Conservation (phyloP, 495 filamentous ascomycete genomes). For the Friedmanniomyces simplex region DNA sequence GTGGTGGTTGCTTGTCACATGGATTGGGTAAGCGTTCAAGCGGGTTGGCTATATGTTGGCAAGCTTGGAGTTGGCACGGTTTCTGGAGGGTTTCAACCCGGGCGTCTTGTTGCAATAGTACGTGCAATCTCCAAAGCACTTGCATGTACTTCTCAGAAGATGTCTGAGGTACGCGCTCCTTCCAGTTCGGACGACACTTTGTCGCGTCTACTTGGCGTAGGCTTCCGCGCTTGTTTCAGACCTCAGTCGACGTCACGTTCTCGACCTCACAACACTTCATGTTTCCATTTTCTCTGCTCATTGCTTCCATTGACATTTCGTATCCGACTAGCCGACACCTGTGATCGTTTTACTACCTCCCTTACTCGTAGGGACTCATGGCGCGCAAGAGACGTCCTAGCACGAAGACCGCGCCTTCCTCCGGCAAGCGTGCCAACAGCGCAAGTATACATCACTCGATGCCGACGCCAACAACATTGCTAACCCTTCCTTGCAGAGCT, state of each 20-base stretch:
- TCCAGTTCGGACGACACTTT: neutral
- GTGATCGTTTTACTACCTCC: neutral
- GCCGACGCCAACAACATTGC: neutral
- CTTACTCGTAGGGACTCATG: neutral
- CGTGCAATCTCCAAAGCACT: neutral
- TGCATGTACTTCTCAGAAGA: neutral
- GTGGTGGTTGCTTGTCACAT: neutral
- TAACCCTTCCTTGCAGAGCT: neutral
- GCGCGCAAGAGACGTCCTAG: neutral
- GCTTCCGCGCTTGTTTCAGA: neutral
- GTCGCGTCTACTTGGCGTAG: neutral
- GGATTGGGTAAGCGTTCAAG: slow-evolving; percentile 18
- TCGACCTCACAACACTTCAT: neutral
- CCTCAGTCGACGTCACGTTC: neutral
- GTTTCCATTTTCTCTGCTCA: neutral
- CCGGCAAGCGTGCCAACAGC: no score
- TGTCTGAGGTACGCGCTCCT: neutral
- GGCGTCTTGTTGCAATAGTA: neutral
- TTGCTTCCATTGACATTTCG: neutral
- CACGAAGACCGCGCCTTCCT: neutral
- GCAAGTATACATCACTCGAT: neutral
- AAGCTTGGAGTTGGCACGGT: neutral
- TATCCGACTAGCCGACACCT: neutral
- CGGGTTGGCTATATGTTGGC: slow-evolving; percentile 3
- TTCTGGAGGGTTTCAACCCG: neutral